Evolutionary conservation across 1,284 basidiomycete species (phyloP).

Genomic region (Rhodofomes roseus): DNA sequence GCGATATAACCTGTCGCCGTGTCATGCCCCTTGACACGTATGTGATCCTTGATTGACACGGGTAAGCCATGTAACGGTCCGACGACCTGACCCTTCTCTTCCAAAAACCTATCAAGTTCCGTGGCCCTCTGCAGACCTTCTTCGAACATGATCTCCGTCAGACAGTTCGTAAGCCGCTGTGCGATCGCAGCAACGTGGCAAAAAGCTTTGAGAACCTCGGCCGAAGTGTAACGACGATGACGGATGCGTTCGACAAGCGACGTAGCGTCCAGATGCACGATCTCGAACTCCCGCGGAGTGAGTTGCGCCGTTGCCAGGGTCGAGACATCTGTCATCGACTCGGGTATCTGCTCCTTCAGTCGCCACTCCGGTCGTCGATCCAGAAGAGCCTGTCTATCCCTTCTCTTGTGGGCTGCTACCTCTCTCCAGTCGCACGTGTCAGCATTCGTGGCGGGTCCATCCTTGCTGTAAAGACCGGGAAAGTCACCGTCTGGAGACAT

Average conservation of each 20-base stretch:
- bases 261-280: constrained; percentile 33
- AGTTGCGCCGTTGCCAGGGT: constrained; percentile 26
- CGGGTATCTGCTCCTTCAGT: constrained; percentile 19
- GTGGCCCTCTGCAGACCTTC: constrained; percentile 49
- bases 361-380: constrained; percentile 29
- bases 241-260: constrained; percentile 27
- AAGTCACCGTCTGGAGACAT: constrained; percentile 19
- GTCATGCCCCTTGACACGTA: constrained; percentile 43
- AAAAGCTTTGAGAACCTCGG: constrained; percentile 32
- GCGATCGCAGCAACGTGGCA: constrained; percentile 34
- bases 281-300: constrained; percentile 29
- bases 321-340: constrained; percentile 28
- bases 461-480: constrained; percentile 10
- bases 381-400: constrained; percentile 29
- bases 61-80: constrained; percentile 63
- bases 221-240: constrained; percentile 28
- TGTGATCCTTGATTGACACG: constrained; percentile 53
- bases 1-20: constrained; percentile 48
- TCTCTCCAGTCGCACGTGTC: constrained; percentile 16
- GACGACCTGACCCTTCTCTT: constrained; percentile 42
- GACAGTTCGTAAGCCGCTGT: constrained; percentile 45
- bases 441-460: background rate
- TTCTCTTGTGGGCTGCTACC: constrained; percentile 24
- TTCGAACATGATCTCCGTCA: constrained; percentile 53
- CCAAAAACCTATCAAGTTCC: constrained; percentile 46